Evolutionary conservation across 768 basidiomycete species (phyloP).

Genomic region (Tylopilus plumbeoviolaceoides): DNA sequence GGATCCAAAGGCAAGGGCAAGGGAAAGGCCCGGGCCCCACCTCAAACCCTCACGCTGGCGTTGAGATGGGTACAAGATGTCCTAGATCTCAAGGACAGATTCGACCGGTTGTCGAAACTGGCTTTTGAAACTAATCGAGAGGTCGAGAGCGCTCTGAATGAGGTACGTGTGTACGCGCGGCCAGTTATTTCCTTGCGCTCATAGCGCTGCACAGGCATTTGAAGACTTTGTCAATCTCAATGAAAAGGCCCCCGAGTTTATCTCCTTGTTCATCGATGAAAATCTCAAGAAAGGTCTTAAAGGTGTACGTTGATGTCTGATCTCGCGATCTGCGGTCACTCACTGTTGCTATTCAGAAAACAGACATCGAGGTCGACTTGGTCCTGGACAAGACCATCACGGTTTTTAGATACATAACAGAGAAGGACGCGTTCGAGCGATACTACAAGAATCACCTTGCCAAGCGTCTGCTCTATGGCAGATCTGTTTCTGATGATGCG

Average conservation of each 20-base stretch:
- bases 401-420: conserved; percentile 88
- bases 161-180: conserved; percentile 46
- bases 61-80: conserved; percentile 93
- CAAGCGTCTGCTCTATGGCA: conserved; percentile 79
- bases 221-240: conserved; percentile 88
- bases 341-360: conserved; percentile 59
- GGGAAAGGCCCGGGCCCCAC: conserved; percentile 44
- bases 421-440: conserved; percentile 96
- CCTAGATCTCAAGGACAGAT: conserved; percentile 86
- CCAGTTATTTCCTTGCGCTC: neutral
- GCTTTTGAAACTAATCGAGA: conserved; percentile 73
- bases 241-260: conserved; percentile 85
- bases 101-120: conserved; percentile 68
- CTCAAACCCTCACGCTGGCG: conserved; percentile 52
- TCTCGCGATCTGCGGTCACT: neutral
- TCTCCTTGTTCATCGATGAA: conserved; percentile 96
- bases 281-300: conserved; percentile 92
- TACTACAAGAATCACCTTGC: conserved; percentile 98
- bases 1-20: conserved; percentile 50
- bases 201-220: conserved; percentile 64
- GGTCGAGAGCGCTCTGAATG: conserved; percentile 77
- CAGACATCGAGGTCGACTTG: conserved; percentile 83
- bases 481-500: conserved; percentile 95
- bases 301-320: conserved; percentile 55
- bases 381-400: conserved; percentile 95